Conservation (phyloP, 2,329 filamentous ascomycete genomes). For the Cladosporium halotolerans region DNA sequence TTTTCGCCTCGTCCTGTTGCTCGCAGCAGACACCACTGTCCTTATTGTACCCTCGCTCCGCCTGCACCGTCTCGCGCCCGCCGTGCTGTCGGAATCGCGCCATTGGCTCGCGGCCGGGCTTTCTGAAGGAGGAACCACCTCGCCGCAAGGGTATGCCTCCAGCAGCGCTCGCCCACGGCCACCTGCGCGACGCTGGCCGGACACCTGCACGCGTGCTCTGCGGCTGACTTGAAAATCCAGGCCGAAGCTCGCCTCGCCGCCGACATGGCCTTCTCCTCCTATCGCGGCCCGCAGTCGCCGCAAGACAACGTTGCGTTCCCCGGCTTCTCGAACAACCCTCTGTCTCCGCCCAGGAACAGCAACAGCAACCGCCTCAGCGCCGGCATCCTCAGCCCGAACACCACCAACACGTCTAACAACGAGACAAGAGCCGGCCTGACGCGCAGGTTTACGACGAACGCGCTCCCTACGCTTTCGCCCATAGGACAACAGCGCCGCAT, state of each 20-base stretch:
- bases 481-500: conserved; percentile 51
- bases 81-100: conserved; percentile 6
- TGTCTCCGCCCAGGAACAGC: conserved; percentile 38
- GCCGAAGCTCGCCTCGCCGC: background rate
- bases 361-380: conserved; percentile 25
- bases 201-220: background rate
- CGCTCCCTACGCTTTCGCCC: conserved; percentile 63
- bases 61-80: background rate
- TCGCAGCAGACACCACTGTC: conserved; percentile 9
- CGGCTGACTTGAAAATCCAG: background rate
- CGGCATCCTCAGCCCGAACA: conserved; percentile 15
- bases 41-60: background rate
- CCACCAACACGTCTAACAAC: conserved; percentile 34
- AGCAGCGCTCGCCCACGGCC: background rate
- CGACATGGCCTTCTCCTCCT: conserved; percentile 55
- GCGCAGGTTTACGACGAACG: conserved; percentile 88
- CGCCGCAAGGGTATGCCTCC: conserved; percentile 7
- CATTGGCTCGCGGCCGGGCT: conserved; percentile 6
- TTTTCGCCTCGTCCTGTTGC: background rate
- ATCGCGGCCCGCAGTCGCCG: conserved; percentile 69
- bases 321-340: conserved; percentile 46
- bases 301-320: conserved; percentile 70
- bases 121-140: conserved; percentile 7
- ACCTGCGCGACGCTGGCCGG: background rate
- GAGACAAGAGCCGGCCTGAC: conserved; percentile 74